Conservation (phyloP, 2,329 filamentous ascomycete species). For the Didymella glomerata region DNA sequence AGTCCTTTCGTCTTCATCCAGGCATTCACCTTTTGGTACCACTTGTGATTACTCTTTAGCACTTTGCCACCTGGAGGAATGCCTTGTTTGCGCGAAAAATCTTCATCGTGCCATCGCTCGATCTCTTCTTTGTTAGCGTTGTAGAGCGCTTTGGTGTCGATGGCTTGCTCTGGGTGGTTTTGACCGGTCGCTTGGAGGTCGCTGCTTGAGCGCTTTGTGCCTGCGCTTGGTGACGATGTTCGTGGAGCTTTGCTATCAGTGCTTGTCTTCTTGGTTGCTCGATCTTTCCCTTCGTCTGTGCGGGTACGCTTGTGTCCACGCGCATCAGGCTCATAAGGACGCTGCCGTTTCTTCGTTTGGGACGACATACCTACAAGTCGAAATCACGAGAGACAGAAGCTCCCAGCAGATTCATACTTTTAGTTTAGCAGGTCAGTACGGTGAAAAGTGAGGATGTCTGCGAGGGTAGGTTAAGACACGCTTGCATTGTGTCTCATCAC, state of each 20-base stretch:
- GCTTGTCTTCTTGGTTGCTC: neutral
- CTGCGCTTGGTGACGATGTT: neutral
- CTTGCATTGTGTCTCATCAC: neutral
- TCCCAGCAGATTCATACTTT: too few species aligned
- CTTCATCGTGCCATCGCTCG: constrained; percentile 8
- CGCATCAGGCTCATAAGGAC: neutral
- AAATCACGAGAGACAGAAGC: neutral
- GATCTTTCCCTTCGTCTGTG: neutral
- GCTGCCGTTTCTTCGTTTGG: neutral
- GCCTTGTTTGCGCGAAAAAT: neutral
- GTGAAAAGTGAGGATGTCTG: neutral
- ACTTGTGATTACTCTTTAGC: neutral
- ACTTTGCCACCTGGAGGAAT: neutral
- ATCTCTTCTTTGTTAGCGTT: constrained; percentile 1
- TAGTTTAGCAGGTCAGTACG: neutral
- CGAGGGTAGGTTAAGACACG: neutral
- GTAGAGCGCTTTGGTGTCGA: neutral
- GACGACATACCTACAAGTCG: neutral
- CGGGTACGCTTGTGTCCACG: neutral
- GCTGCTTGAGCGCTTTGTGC: neutral
- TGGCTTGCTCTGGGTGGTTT: neutral
- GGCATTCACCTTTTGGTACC: constrained; percentile 1
- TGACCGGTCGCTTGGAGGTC: neutral
- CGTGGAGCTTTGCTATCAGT: neutral
- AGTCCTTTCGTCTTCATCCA: neutral